phyloP scores from a whole-genome alignment of 129 eudicot genomes.

The Chrysanthemum makinoi region DNA sequence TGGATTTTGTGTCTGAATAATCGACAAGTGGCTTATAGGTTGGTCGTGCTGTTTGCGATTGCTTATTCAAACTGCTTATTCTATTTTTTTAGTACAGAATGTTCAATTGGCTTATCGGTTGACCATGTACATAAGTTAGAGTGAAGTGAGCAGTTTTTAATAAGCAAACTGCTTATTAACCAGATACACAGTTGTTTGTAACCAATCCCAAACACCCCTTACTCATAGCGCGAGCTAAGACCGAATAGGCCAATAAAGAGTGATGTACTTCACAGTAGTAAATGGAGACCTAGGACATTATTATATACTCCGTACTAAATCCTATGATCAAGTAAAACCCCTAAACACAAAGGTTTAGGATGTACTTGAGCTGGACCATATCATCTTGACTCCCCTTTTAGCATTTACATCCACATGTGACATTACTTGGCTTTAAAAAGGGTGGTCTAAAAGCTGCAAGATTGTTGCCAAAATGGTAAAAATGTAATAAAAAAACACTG shows the following conservation, averaged over 20 bases:
- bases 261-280: neutral
- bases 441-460: neutral
- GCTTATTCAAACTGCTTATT: neutral
- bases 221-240: no score
- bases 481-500: neutral
- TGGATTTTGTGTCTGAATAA: neutral
- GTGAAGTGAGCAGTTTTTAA: no score
- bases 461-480: neutral
- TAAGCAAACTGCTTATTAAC: no score
- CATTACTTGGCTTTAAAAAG: neutral
- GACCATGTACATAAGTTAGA: neutral
- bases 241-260: neutral
- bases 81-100: neutral
- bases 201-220: no score
- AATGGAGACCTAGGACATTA: neutral
- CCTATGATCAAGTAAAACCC: conserved; percentile 3
- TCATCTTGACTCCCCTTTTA: neutral
- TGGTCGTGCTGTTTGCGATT: neutral
- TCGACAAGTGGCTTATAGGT: neutral
- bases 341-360: conserved; percentile 5
- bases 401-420: conserved; percentile 1
- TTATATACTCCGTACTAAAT: neutral
- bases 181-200: no score
- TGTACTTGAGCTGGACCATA: conserved; percentile 7
- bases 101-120: neutral